Base-by-base conservation (phyloP, 2,329 filamentous ascomycete genomes). In the Hypomyces rosellus region DNA sequence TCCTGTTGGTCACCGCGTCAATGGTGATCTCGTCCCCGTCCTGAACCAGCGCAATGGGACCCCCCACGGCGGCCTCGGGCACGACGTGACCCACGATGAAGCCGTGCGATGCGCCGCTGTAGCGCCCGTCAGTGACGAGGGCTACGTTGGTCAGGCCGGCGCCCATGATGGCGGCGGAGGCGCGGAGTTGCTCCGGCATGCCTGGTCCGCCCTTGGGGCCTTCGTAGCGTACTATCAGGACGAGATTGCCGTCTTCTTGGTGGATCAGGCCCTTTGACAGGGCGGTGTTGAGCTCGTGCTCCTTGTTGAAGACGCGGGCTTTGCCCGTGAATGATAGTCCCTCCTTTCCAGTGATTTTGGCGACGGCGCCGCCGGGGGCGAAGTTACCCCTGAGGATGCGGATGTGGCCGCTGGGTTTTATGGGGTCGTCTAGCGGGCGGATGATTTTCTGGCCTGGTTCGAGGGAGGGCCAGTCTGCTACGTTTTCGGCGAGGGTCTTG, bases 261-360 rank as follows among this genome's bases (percentile, higher is more conserved):
- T 58, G 64, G 65, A 78, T 76, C 6, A 81, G 81, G 34, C 82
- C 81, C 1, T 82, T 80, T 43, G 89, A 86, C 45, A 97, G 76
- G 0, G 91, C 90, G 0, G 76, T 70, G 65, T 95, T 84, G 41
- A 96, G 82, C 58, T 85, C 78, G 58, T 83, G 76, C 69, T 96
- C 92, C 63, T 93, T 92, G 69, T 96, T 76, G 67, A 93, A 97
- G 42, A 95, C 88, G 16, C 84, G 78, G 1, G 89, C 92, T 56
- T 82, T 82, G 45, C 92, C 92, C 0, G 77, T 85, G 69, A 97
- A 97, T 12, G 71, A 74, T 6, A 90, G 77, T 2, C 92, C 92
- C 68, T 97, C 92, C 67, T 96, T 96, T 34, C 92, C 92, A 0
- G 92, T 96, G 68, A 97, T 96, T 70, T 97, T 97, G 53, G 90